Base-by-base conservation (phyloP, 2,329 filamentous ascomycete genomes). In the Macrophomina tecta region DNA sequence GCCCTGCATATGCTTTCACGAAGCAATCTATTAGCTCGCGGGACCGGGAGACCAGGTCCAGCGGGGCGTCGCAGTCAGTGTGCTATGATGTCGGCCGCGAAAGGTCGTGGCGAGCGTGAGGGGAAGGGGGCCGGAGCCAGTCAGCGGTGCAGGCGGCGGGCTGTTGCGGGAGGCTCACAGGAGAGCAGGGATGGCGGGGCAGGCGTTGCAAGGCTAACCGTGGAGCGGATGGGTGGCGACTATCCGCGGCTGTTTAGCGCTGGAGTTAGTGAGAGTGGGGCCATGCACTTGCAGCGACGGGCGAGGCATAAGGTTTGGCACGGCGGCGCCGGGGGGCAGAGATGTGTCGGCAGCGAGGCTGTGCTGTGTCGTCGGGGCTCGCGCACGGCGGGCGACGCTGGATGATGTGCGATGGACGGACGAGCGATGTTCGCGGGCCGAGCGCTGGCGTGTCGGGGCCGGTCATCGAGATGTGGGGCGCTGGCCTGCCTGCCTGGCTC, bases 121-220 rank as follows among this genome's bases (percentile, higher is more conserved):
- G 55, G 55, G 23, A 58, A 23, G 53, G n/a, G 23, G 55, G 34
- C 28, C 38, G 34, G 36, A 40, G 55, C 55, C 55, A 58, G 40
- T 58, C 28, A 58, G 55, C 55, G 23, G 16, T 36, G 55, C 55
- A 23, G 40, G 56, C 40, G 56, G 56, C 32, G 40, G 36, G 56
- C 23, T 61, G 56, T 32, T 61, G 56, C 56, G 56, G 56, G 56
- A 61, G 56, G 56, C 56, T 61, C 40, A 61, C 40, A 12, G 16
- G 4, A 30, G n/a, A 18, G 40, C 55, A 58, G 28, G 55, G 55
- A 58, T 58, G 36, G 55, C 53, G 12, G 32, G 18, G 52, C 32
- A 18, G 14, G 34, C 18, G 48, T 51, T 45, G 18, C 55, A 45
- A n/a, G 53, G 53, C 38, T 32, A 28, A 45, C n/a, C 23, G 55